These are phyloP conservation scores for Conticribra weissflogii DNA, from an alignment of 108 stramenopile species.

Conservation along the genomic window DNA sequence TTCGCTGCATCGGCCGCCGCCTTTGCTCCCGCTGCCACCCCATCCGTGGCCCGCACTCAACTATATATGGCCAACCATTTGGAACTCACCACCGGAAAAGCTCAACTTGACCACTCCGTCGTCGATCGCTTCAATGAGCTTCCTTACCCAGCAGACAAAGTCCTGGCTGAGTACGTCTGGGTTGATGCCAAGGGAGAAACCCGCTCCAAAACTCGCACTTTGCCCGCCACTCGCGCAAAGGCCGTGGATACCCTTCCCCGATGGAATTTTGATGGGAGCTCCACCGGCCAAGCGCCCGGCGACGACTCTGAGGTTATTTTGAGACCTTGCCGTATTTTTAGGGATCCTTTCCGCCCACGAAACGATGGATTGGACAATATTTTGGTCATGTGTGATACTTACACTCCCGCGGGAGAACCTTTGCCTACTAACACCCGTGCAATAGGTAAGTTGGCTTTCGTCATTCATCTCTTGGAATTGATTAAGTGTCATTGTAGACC, in stretches of 20 bases:
- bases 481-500: no score
- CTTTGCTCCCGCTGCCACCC: background rate
- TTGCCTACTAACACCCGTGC: conserved; percentile 87
- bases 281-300: conserved; percentile 96
- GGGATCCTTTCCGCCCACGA: conserved; percentile 93
- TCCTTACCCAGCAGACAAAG: conserved; percentile 69
- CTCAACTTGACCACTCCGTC: conserved; percentile 78
- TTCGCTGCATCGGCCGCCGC: background rate
- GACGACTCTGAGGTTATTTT: conserved; percentile 96
- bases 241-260: conserved; percentile 75
- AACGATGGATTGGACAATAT: conserved; percentile 86
- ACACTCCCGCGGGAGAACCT: conserved; percentile 90
- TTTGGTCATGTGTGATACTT: conserved; percentile 96
- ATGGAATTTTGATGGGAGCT: conserved; percentile 98
- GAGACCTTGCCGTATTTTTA: conserved; percentile 85
- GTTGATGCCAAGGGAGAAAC: conserved; percentile 88
- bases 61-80: conserved; percentile 40
- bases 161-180: conserved; percentile 92
- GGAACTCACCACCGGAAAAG: conserved; percentile 59
- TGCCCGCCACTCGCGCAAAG: conserved; percentile 56
- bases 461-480: background rate
- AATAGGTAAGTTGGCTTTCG: conserved; percentile 58
- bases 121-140: conserved; percentile 66
- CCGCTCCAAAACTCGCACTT: conserved; percentile 87
- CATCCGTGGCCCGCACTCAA: background rate